These are phyloP conservation scores for Candida vartiovaarae DNA, from an alignment of 805 yeast species.

Conservation along the genomic window DNA sequence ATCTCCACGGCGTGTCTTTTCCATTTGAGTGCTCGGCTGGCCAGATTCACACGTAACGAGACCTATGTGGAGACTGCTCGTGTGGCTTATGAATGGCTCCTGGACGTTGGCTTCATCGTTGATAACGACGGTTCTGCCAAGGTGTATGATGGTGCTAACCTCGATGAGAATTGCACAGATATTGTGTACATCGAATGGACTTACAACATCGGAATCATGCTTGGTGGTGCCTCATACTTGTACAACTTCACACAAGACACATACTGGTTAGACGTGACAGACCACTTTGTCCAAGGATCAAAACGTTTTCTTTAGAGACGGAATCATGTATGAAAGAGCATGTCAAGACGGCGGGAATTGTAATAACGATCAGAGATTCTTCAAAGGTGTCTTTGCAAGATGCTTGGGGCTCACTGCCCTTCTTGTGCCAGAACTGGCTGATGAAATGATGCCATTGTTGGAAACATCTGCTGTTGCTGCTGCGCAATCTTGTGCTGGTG, in stretches of 20 bases:
- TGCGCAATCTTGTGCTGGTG: constrained; percentile 66
- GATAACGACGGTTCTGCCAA: constrained; percentile 22
- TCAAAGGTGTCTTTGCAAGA: constrained; percentile 61
- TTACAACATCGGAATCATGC: constrained; percentile 59
- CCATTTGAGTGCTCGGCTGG: constrained; percentile 57
- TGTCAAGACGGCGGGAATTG: constrained; percentile 52
- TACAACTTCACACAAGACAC: constrained; percentile 51
- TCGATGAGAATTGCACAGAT: constrained; percentile 39
- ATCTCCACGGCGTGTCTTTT: constrained; percentile 58
- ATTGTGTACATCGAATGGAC: constrained; percentile 52
- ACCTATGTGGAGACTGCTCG: constrained; percentile 50
- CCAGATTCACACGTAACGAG: constrained; percentile 49
- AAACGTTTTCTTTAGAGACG: constrained; percentile 38
- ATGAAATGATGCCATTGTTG: constrained; percentile 34
- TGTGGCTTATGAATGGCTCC: constrained; percentile 53
- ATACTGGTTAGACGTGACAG: constrained; percentile 44
- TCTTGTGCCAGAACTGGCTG: constrained; percentile 45
- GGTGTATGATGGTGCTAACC: constrained; percentile 59
- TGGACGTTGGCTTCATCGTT: constrained; percentile 40
- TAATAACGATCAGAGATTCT: constrained; percentile 72
- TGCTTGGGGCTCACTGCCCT: constrained; percentile 51
- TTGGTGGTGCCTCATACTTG: constrained; percentile 64
- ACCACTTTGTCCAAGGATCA: constrained; percentile 38
- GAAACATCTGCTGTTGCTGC: constrained; percentile 57
- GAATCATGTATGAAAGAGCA: constrained; percentile 55